Evolutionary conservation across 306 rosid species (phyloP), one percentile per base, ranked within the genome.

Genomic region (Vigna trinervia): DNA sequence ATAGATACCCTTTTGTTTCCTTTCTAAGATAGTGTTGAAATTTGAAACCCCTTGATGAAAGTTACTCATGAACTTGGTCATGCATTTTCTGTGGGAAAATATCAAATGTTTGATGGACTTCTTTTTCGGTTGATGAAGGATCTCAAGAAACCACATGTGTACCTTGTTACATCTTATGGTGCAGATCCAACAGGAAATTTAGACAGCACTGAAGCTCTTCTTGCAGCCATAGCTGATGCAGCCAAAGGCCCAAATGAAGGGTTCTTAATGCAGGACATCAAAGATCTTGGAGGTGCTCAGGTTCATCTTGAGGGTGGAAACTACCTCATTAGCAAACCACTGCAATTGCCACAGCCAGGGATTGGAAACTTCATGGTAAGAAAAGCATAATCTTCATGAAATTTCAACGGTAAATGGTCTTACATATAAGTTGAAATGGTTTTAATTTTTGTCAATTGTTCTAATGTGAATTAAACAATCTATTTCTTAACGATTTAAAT

Each of bases 101-200:
- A 4, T 15, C 14, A 5, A 72, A 67, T 71, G 38, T 23, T 54
- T 72, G 15, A 65, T 71, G 68, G 19, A 19, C 6, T 34, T 32
- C 3, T 6, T 13, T 69, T 72, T 30, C 2, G 10, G 52, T 5
- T 46, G 43, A 12, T 66, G 85, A 43, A 90, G 96, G 88, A 74
- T 62, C 65, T 26, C 19, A 60, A 22, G 43, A 82, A 83, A 78
- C 47, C 87, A 72, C 83, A 82, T 1, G 90, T 82, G 47, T 95
- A 86, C 61, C 85, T 39, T 68, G 92, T 84, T 78, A 90, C 94
- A 45, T 52, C 87, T 1, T 95, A 83, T 66, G 99, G 99, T 34
- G 99, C 90, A 22, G 99, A 95, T 83, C 94, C 97, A n/a, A 90
- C 94, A 0, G 99, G 96, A 11, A 75, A 71, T 50, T 48, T 10